Evolutionary conservation across 2,329 filamentous ascomycete genomes (phyloP).

Genomic region (Bipolaris sorokiniana): DNA sequence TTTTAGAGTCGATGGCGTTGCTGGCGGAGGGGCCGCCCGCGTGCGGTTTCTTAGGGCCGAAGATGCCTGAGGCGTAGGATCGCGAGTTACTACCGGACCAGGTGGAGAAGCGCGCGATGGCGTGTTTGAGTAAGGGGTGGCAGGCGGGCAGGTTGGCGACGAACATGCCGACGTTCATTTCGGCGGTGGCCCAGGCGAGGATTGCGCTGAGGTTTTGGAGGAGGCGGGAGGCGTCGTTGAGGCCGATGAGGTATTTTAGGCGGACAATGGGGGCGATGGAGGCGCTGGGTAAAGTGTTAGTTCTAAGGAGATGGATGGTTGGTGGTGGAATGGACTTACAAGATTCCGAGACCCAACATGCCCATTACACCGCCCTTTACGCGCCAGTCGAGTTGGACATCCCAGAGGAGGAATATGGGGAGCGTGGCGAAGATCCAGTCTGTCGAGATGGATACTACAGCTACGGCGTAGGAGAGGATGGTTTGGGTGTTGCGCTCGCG

Average conservation of each 20-base stretch:
- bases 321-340: background rate
- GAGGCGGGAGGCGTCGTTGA: constrained; percentile 5
- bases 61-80: background rate
- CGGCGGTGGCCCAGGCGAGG: constrained; percentile 12
- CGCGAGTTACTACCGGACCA: constrained; percentile 2
- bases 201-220: constrained; percentile 10
- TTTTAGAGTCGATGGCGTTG: background rate
- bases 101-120: constrained; percentile 7
- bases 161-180: constrained; percentile 18
- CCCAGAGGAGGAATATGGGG: constrained; percentile 12
- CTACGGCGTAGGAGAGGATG: constrained; percentile 9
- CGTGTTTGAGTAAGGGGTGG: constrained; percentile 11
- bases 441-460: constrained; percentile 8
- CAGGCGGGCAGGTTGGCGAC: constrained; percentile 13
- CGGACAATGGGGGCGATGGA: constrained; percentile 15
- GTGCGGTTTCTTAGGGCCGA: background rate
- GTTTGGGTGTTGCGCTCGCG: constrained; percentile 9
- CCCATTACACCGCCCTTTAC: constrained; percentile 11
- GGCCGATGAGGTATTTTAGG: constrained; percentile 11
- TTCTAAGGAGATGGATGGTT: background rate
- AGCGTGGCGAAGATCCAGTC: constrained; percentile 14
- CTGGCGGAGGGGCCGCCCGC: background rate
- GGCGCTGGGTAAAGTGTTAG: background rate
- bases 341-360: constrained; percentile 12
- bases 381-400: constrained; percentile 14